Conservation (phyloP, 345 rosid species). For the Euphorbia lathyris region DNA sequence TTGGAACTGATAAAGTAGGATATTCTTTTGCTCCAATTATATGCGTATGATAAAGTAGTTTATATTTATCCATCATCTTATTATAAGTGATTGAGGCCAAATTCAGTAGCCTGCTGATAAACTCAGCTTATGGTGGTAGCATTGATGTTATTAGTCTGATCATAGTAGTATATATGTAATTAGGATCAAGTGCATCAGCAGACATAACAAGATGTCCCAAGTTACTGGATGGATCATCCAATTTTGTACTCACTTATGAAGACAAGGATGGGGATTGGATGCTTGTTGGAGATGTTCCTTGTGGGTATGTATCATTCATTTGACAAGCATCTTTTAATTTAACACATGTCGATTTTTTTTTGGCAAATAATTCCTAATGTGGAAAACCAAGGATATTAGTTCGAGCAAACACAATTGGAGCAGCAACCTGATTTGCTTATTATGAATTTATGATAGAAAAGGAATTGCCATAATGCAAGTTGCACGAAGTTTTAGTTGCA, state of each 20-base stretch:
- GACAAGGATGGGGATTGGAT: slow-evolving; percentile 98
- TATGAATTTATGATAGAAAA: slow-evolving; percentile 7
- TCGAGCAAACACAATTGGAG: not conserved
- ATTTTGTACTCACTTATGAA: slow-evolving; percentile 78
- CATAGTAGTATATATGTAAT: slow-evolving; percentile 16
- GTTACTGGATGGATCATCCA: slow-evolving; percentile 71
- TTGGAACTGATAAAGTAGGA: too few species aligned
- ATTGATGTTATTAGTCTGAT: slow-evolving; percentile 5
- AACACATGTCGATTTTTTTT: not conserved
- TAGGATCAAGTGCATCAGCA: slow-evolving; percentile 32
- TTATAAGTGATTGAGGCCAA: too few species aligned
- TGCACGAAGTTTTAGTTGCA: too few species aligned
- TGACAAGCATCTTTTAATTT: not conserved
- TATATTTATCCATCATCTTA: too few species aligned
- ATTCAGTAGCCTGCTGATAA: too few species aligned
- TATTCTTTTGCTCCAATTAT: too few species aligned
- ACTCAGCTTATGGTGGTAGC: not conserved
- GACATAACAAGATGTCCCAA: slow-evolving; percentile 36
- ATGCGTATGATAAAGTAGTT: too few species aligned
- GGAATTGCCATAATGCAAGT: too few species aligned
- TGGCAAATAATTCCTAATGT: not conserved
- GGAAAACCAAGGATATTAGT: not conserved
- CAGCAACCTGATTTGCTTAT: not conserved
- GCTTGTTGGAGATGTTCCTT: slow-evolving; percentile 98
- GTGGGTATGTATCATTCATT: slow-evolving; percentile 59